phyloP scores from a whole-genome alignment of 805 yeast genomes.

The Pichia ethanolica region DNA sequence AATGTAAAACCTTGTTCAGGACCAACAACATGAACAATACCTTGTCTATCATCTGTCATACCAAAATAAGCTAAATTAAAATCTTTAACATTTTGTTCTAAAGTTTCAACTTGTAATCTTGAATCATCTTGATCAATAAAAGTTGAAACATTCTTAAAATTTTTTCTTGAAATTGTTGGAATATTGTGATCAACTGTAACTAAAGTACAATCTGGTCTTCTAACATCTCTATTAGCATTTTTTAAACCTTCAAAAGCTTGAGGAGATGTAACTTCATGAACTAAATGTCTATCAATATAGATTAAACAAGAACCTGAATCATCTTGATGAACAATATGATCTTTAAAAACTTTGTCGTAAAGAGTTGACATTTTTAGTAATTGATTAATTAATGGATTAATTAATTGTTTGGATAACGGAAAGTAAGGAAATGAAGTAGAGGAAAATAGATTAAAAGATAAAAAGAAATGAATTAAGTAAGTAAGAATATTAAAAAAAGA shows the following conservation, averaged over 20 bases:
- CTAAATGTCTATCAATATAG: constrained; percentile 94
- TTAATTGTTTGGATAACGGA: not conserved
- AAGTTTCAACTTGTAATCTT: constrained; percentile 82
- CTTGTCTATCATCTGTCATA: constrained; percentile 91
- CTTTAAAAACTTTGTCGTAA: constrained; percentile 94
- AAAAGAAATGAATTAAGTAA: too few species aligned
- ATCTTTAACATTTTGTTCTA: constrained; percentile 86
- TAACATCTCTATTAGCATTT: constrained; percentile 79
- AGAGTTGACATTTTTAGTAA: constrained; percentile 46
- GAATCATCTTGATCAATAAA: constrained; percentile 91
- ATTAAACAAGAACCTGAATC: constrained; percentile 80
- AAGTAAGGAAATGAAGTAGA: too few species aligned
- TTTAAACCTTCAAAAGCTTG: constrained; percentile 96
- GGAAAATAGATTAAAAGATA: too few species aligned
- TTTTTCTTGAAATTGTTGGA: constrained; percentile 83
- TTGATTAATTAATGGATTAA: not conserved
- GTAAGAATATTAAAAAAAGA: too few species aligned
- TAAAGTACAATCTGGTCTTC: constrained; percentile 88
- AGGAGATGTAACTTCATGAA: constrained; percentile 98
- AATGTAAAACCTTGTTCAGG: constrained; percentile 98
- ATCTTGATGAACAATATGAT: constrained; percentile 86
- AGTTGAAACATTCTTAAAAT: constrained; percentile 62
- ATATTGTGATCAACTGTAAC: constrained; percentile 97
- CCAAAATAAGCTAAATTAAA: constrained; percentile 91
- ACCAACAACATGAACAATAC: constrained; percentile 97